Evolutionary conservation across 345 rosid species (phyloP).

Genomic region (Populus davidiana): DNA sequence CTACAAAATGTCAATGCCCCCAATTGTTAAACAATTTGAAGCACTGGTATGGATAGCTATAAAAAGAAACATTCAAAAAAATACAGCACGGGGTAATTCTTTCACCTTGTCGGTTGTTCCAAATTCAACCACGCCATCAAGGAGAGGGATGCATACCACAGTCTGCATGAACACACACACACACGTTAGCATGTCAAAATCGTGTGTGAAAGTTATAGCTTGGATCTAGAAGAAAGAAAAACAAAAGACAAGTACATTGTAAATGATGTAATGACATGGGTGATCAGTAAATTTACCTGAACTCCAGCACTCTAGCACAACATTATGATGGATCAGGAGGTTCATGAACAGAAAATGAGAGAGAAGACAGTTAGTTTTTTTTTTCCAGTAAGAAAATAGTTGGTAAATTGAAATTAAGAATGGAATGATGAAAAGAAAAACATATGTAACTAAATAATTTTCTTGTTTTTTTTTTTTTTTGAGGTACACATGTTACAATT

Average conservation of each 20-base stretch:
- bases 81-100: too few species aligned
- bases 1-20: constrained; percentile 20
- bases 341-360: constrained; percentile 3
- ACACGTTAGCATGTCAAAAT: not conserved
- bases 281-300: constrained; percentile 40
- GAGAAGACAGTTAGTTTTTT: not conserved
- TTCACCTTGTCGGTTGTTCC: constrained; percentile 76
- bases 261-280: not conserved
- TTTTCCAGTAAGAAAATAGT: not conserved
- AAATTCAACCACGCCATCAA: constrained; percentile 83
- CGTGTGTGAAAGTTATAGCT: not conserved
- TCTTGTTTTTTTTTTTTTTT: not conserved
- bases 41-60: not conserved
- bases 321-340: not conserved
- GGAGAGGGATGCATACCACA: constrained; percentile 83
- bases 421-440: not conserved
- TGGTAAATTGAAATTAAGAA: not conserved
- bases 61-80: not conserved
- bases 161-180: constrained; percentile 47
- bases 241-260: not conserved
- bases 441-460: not conserved
- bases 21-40: not conserved
- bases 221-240: not conserved
- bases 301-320: constrained; percentile 54
- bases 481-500: too few species aligned